A percentile compares a stretch with the other conserved stretches of the same genome.
Evolutionary conservation across 768 basidiomycete genomes (phyloP).

Genomic region (Tulasnella sp.): DNA sequence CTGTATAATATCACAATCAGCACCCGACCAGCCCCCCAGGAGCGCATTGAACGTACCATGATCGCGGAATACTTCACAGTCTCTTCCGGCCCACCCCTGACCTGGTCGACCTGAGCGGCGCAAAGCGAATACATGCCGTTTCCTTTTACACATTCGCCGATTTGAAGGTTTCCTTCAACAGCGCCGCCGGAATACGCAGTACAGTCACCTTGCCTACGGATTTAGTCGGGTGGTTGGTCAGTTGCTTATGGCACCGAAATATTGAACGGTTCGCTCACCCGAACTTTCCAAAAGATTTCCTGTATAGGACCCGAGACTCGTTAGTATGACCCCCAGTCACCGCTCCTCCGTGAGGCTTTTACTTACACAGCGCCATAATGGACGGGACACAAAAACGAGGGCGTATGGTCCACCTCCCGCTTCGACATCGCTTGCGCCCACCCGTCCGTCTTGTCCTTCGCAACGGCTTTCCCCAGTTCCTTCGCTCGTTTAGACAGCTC

Average conservation of each 20-base stretch:
- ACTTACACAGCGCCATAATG: neutral
- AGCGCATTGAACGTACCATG: neutral
- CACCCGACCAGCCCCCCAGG: neutral
- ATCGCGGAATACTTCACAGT: neutral
- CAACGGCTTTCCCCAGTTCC: neutral
- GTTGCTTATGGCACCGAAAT: no score
- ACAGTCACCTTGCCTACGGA: neutral
- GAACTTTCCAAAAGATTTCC: slow-evolving; percentile 4
- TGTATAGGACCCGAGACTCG: neutral
- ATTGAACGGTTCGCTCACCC: neutral
- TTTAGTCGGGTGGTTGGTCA: neutral
- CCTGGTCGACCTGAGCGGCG: neutral
- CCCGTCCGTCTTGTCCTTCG: neutral
- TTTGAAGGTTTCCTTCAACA: neutral
- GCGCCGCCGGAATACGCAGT: neutral
- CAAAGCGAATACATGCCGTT: slow-evolving; percentile 1
- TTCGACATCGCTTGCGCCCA: neutral
- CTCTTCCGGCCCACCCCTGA: neutral
- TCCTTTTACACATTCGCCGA: slow-evolving; percentile 19
- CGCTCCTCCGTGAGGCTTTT: neutral
- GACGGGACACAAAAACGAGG: neutral
- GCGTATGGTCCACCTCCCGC: neutral
- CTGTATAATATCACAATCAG: neutral
- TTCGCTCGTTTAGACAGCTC: slow-evolving; percentile 22
- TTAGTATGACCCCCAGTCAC: neutral